Evolutionary conservation across 805 yeast species (phyloP).

Genomic region (Ogataea neopini): DNA sequence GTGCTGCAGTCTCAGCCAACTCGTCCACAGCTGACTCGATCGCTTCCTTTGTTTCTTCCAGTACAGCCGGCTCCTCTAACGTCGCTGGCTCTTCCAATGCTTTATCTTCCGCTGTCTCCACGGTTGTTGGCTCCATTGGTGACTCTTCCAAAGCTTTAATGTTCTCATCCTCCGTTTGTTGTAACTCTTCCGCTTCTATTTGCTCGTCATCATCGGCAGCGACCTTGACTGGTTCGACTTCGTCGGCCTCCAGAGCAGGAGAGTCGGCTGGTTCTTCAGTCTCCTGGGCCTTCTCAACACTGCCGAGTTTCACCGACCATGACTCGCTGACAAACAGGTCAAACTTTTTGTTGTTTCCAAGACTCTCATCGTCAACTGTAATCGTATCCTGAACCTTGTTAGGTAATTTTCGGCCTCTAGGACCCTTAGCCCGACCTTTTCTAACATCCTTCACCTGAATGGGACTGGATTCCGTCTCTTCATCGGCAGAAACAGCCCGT

Average conservation of each 20-base stretch:
- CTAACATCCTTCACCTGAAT: slow-evolving; percentile 37
- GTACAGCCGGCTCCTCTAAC: no score
- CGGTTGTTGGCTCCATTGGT: no score
- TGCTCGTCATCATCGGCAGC: neutral
- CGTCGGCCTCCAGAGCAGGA: neutral
- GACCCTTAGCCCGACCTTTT: slow-evolving; percentile 66
- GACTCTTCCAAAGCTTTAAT: no score
- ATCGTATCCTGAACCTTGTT: slow-evolving; percentile 48
- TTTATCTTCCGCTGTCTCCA: no score
- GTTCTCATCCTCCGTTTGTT: neutral
- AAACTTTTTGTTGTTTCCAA: slow-evolving; percentile 35
- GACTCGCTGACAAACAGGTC: slow-evolving; percentile 35
- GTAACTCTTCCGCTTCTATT: neutral
- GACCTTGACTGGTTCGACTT: neutral
- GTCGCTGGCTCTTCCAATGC: no score
- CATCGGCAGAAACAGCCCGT: slow-evolving; percentile 12
- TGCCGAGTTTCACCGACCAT: slow-evolving; percentile 37
- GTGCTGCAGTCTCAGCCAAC: no score
- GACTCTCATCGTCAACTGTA: slow-evolving; percentile 36
- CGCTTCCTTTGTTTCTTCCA: no score
- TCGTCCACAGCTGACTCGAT: no score
- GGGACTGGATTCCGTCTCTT: slow-evolving; percentile 16
- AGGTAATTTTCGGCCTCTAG: slow-evolving; percentile 72
- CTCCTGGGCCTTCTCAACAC: neutral
- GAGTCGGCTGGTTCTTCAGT: slow-evolving; percentile 1